A percentile compares a stretch with the other conserved stretches of the same genome.
These are phyloP conservation scores for Lachnellula subtilissima DNA, from an alignment of 2,329 filamentous ascomycete genomes.

Conservation along the genomic window DNA sequence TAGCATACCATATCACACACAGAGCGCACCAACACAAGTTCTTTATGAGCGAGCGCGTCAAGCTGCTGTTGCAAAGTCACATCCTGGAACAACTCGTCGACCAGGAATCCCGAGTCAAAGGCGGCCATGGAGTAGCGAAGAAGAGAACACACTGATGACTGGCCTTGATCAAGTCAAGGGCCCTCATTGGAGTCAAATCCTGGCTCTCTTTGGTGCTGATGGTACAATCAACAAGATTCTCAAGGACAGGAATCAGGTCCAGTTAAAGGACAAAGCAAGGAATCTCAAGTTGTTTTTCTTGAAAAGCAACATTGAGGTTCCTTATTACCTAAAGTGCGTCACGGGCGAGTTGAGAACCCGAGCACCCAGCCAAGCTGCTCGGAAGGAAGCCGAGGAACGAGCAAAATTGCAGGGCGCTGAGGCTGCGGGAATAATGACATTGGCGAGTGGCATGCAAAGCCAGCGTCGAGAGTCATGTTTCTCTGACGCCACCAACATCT, in stretches of 20 bases:
- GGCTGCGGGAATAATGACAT: conserved; percentile 54
- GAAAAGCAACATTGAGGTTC: conserved; percentile 87
- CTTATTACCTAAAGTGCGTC: conserved; percentile 79
- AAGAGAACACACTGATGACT: conserved; percentile 85
- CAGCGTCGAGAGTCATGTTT: not conserved
- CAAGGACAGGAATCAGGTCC: conserved; percentile 85
- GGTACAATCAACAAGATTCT: conserved; percentile 78
- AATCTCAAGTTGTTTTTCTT: conserved; percentile 89
- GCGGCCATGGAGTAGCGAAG: conserved; percentile 81
- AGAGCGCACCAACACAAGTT: conserved; percentile 46
- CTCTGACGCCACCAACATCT: not conserved
- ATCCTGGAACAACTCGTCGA: conserved; percentile 43
- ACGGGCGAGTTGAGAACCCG: conserved; percentile 86
- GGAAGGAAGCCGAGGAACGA: conserved; percentile 63
- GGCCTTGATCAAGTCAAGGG: conserved; percentile 85
- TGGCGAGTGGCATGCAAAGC: conserved; percentile 43
- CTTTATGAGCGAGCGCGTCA: conserved; percentile 53
- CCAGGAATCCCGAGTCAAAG: conserved; percentile 52
- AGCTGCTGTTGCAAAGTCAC: conserved; percentile 51
- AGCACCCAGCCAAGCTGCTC: conserved; percentile 68
- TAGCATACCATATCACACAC: conserved; percentile 28
- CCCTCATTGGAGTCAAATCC: conserved; percentile 88
- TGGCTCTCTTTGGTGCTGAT: conserved; percentile 74
- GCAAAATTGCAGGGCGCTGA: conserved; percentile 55
- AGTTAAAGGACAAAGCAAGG: conserved; percentile 86